A percentile compares a stretch with the other conserved stretches of the same genome.
Evolutionary conservation across 148 eudicot species (phyloP).

Genomic region (Cornus florida): DNA sequence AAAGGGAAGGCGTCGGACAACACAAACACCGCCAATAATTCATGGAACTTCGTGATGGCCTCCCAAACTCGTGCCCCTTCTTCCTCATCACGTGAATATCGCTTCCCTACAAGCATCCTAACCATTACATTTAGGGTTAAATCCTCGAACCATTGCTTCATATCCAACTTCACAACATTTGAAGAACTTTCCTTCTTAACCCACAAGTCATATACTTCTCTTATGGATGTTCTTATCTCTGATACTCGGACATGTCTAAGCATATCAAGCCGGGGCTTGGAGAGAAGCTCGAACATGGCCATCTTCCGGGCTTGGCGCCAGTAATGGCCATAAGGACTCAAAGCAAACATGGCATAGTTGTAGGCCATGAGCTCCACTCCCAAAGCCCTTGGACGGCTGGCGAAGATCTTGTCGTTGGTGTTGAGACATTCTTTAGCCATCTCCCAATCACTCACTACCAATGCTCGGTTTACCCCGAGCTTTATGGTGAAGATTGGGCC

Average conservation of each 20-base stretch:
- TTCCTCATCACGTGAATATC: conserved; percentile 3
- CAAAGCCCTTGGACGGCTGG: conserved; percentile 17
- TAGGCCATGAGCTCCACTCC: conserved; percentile 24
- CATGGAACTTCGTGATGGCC: conserved; percentile 17
- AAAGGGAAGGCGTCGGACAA: conserved; percentile 29
- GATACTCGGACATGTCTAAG: conserved; percentile 16
- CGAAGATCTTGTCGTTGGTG: conserved; percentile 33
- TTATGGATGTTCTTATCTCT: conserved; percentile 27
- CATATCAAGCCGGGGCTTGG: conserved; percentile 20
- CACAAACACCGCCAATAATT: conserved; percentile 12
- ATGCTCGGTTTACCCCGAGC: conserved; percentile 27
- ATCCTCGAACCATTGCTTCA: conserved; percentile 36
- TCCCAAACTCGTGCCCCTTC: conserved; percentile 10
- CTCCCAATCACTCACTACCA: conserved; percentile 44
- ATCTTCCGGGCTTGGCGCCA: conserved; percentile 50
- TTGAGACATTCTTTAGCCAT: conserved; percentile 40
- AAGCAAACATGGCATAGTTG: conserved; percentile 32
- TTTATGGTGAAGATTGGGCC: conserved; percentile 12
- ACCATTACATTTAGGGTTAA: conserved; percentile 23
- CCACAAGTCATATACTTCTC: conserved; percentile 5
- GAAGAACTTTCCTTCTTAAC: background rate
- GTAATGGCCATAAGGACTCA: conserved; percentile 33
- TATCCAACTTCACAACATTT: conserved; percentile 16
- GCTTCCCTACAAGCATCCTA: conserved; percentile 33
- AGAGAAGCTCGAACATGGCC: conserved; percentile 29